Evolutionary conservation across 257 asterid species (phyloP).

Genomic region (Misopates orontium): DNA sequence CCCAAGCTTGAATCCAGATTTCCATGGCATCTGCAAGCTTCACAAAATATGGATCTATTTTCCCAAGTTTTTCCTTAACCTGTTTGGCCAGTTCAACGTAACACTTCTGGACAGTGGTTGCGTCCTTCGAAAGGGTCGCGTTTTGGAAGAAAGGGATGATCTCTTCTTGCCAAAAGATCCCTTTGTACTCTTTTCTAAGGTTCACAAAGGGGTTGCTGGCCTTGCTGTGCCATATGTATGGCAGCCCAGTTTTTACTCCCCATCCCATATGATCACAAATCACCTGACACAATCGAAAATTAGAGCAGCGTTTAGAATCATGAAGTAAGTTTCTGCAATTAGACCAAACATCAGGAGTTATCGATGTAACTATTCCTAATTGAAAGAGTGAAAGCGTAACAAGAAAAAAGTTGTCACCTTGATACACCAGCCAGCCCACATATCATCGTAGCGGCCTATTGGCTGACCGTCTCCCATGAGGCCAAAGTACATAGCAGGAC

Average conservation of each 20-base stretch:
- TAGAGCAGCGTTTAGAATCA: no score
- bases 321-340: no score
- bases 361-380: no score
- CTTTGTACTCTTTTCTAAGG: slow-evolving; percentile 79
- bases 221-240: slow-evolving; percentile 95
- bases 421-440: slow-evolving; percentile 99
- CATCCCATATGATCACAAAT: slow-evolving; percentile 84
- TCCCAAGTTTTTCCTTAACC: slow-evolving; percentile 77
- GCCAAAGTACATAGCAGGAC: slow-evolving; percentile 94
- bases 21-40: slow-evolving; percentile 87
- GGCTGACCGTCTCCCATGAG: slow-evolving; percentile 99
- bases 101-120: slow-evolving; percentile 80
- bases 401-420: slow-evolving; percentile 45
- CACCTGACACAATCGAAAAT: slow-evolving; percentile 42
- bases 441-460: slow-evolving; percentile 90
- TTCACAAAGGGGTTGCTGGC: slow-evolving; percentile 95
- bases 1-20: slow-evolving; percentile 95
- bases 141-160: slow-evolving; percentile 85
- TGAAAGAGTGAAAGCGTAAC: background rate
- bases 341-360: no score
- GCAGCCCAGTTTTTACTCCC: slow-evolving; percentile 87
- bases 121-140: slow-evolving; percentile 59
- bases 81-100: slow-evolving; percentile 67
- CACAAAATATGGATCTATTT: slow-evolving; percentile 62
- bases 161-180: slow-evolving; percentile 96